Percentiles rank a stretch among this genome's conserved stretches.
Conservation (phyloP, 805 yeast genomes). For the Cyberlindnera maclurae region DNA sequence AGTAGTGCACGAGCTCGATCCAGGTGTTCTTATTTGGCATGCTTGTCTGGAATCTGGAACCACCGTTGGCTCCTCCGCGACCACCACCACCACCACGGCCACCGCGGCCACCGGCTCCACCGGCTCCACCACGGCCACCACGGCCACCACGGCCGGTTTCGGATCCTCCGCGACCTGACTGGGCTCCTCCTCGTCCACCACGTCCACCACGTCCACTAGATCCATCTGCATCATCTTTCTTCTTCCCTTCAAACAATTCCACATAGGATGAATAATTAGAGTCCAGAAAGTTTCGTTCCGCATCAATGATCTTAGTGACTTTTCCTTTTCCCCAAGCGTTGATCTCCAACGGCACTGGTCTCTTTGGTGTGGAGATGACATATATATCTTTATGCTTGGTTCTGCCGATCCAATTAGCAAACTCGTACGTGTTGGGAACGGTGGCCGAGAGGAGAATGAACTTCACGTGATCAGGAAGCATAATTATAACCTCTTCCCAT, state of each 20-base stretch:
- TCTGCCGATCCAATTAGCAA: conserved; percentile 98
- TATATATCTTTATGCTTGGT: conserved; percentile 94
- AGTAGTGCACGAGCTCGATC: conserved; percentile 61
- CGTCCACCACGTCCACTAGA: conserved; percentile 38
- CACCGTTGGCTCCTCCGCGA: conserved; percentile 25
- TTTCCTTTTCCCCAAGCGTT: conserved; percentile 76
- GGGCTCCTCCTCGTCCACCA: conserved; percentile 31
- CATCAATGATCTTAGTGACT: conserved; percentile 65
- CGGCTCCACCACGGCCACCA: conserved; percentile 33
- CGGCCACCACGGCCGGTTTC: conserved; percentile 30
- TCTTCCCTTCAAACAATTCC: conserved; percentile 40
- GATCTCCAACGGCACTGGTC: conserved; percentile 94
- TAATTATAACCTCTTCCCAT: conserved; percentile 98
- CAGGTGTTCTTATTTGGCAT: conserved; percentile 73
- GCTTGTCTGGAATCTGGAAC: conserved; percentile 23
- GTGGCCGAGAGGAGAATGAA: conserved; percentile 90
- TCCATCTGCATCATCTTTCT: conserved; percentile 31
- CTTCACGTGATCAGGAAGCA: conserved; percentile 95
- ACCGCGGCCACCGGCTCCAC: conserved; percentile 29
- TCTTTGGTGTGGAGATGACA: conserved; percentile 90
- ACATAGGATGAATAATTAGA: conserved; percentile 55
- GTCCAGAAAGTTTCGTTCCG: conserved; percentile 63
- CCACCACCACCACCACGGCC: conserved; percentile 26
- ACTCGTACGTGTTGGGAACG: conserved; percentile 96
- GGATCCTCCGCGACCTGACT: conserved; percentile 18